Evolutionary conservation across 1,139 yeast species (phyloP).

Genomic region (Candida neerlandica): DNA sequence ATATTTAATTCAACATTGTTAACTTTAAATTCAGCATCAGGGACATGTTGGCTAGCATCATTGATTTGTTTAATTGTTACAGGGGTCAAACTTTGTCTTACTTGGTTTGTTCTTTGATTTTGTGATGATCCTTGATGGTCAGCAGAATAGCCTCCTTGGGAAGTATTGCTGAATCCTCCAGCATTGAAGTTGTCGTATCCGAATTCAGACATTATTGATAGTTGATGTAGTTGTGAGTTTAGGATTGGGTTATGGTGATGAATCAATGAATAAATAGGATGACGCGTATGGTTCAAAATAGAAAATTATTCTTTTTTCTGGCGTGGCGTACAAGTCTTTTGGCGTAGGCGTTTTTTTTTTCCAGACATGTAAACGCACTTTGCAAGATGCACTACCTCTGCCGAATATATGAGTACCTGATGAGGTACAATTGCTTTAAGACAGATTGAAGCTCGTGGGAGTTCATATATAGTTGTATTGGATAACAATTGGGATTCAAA

Average conservation of each 20-base stretch:
- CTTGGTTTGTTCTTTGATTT: slow-evolving; percentile 19
- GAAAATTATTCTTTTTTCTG: too few species aligned
- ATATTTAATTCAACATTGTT: slow-evolving; percentile 64
- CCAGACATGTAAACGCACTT: too few species aligned
- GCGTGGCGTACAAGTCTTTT: neutral
- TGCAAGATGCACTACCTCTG: too few species aligned
- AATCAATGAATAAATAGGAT: neutral
- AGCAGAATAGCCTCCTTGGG: slow-evolving; percentile 37
- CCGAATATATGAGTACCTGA: too few species aligned
- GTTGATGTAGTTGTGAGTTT: neutral
- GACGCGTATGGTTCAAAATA: neutral
- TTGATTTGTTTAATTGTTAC: slow-evolving; percentile 81
- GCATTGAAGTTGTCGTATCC: slow-evolving; percentile 25
- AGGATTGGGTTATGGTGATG: neutral
- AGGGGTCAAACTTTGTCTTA: slow-evolving; percentile 63
- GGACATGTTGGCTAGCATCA: slow-evolving; percentile 64
- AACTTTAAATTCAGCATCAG: slow-evolving; percentile 74
- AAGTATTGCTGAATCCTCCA: slow-evolving; percentile 32
- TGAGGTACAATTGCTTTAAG: too few species aligned
- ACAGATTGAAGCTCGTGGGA: too few species aligned
- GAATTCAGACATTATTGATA: slow-evolving; percentile 23
- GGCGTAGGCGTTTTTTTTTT: neutral
- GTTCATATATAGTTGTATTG: too few species aligned
- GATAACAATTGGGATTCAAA: too few species aligned
- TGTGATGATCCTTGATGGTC: slow-evolving; percentile 32